Percentiles rank a stretch among this genome's conserved stretches.
Conservation (phyloP, 1,139 yeast genomes). For the Sugiyamaella neomexicana region DNA sequence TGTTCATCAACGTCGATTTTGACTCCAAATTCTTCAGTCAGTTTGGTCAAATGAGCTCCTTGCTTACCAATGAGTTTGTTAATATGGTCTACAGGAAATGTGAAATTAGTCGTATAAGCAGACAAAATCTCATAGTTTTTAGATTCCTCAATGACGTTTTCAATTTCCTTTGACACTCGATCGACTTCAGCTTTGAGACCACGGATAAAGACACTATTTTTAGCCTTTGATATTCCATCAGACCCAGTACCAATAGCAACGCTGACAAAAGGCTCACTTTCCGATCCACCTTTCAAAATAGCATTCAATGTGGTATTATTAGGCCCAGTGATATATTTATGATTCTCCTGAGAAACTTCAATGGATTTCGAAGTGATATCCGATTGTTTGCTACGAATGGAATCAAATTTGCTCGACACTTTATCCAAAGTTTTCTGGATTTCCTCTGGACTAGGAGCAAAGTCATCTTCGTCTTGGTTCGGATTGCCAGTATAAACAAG, state of each 20-base stretch:
- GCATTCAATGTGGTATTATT: slow-evolving; percentile 49
- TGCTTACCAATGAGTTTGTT: slow-evolving; percentile 87
- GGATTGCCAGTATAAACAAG: slow-evolving; percentile 44
- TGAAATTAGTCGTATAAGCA: slow-evolving; percentile 54
- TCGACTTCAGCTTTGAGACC: slow-evolving; percentile 64
- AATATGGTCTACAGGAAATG: slow-evolving; percentile 66
- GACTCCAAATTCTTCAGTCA: slow-evolving; percentile 79
- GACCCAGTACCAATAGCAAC: slow-evolving; percentile 34
- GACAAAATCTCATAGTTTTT: slow-evolving; percentile 61
- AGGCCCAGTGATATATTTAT: slow-evolving; percentile 51
- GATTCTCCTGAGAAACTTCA: slow-evolving; percentile 54
- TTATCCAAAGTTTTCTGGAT: slow-evolving; percentile 41
- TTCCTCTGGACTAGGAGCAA: slow-evolving; percentile 49
- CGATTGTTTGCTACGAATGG: slow-evolving; percentile 59
- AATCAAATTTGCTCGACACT: slow-evolving; percentile 53
- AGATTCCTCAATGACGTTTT: slow-evolving; percentile 59
- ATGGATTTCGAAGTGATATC: slow-evolving; percentile 55
- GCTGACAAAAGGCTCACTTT: slow-evolving; percentile 31
- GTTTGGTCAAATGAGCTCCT: slow-evolving; percentile 68
- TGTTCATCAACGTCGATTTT: slow-evolving; percentile 67
- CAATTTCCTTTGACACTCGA: slow-evolving; percentile 54
- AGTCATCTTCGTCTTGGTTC: slow-evolving; percentile 43
- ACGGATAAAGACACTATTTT: slow-evolving; percentile 56
- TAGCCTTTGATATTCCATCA: slow-evolving; percentile 45
- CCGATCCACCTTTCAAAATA: slow-evolving; percentile 43